Conservation (phyloP, 192 early-diverging fungal genomes). For the Rhizoclosmatium globosum region DNA sequence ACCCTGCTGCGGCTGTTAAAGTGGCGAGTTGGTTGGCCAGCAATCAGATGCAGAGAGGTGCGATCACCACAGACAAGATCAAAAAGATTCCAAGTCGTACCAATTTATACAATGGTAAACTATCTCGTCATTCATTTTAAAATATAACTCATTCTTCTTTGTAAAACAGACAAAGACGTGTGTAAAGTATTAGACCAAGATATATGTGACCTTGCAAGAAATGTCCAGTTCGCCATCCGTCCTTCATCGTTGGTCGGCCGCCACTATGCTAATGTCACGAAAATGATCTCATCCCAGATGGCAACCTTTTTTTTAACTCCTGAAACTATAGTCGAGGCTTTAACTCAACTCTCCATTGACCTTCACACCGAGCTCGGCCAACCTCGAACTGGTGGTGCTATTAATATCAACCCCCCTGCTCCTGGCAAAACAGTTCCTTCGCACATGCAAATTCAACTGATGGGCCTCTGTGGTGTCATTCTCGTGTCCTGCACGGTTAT, state of each 20-base stretch:
- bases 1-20: slow-evolving; percentile 47
- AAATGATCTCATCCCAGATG: slow-evolving; percentile 16
- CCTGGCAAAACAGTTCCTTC: slow-evolving; percentile 29
- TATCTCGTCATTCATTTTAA: background rate
- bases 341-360: background rate
- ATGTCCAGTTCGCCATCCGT: slow-evolving; percentile 24
- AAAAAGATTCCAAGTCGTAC: slow-evolving; percentile 20
- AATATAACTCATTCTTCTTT: background rate
- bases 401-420: slow-evolving; percentile 15
- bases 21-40: slow-evolving; percentile 35
- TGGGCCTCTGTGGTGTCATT: slow-evolving; percentile 31
- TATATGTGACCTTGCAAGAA: slow-evolving; percentile 21
- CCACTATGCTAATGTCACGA: slow-evolving; percentile 31
- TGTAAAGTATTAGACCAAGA: slow-evolving; percentile 15
- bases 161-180: slow-evolving; percentile 14
- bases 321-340: slow-evolving; percentile 16
- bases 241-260: slow-evolving; percentile 29
- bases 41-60: slow-evolving; percentile 19
- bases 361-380: slow-evolving; percentile 7
- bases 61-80: background rate
- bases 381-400: background rate
- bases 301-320: slow-evolving; percentile 18
- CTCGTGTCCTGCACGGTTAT: slow-evolving; percentile 20
- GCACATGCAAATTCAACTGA: slow-evolving; percentile 32
- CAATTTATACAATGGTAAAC: slow-evolving; percentile 25